Evolutionary conservation across 2,329 filamentous ascomycete genomes (phyloP), one percentile per base, ranked within the genome.

Genomic region (Microthyrium microscopicum): DNA sequence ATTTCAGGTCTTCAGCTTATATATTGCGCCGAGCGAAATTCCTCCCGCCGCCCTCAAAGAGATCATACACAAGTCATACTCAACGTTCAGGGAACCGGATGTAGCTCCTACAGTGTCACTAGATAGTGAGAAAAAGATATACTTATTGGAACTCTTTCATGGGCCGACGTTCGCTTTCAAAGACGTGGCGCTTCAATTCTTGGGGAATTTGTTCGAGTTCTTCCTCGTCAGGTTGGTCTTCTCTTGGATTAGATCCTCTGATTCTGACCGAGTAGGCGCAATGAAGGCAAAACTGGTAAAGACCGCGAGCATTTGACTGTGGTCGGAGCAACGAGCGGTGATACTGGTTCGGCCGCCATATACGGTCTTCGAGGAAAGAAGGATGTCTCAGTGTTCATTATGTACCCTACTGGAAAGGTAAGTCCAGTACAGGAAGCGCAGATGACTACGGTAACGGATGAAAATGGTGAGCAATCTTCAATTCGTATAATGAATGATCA

Each of bases 151-250:
- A 57, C 69, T 98, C 27, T 98, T 95, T 66, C 87, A 95, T 53
- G 89, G 89, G 1, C 89, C 85, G 4, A 95, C 78, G 1, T 94
- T 84, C 52, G 79, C 87, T 2, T 95, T 95, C 64, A 93, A 39
- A 33, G 36, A 39, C 31, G 80, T 85, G 33, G 85, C 85, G 12
- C 63, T 95, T 40, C 87, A 95, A 47, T 89, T 94, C 50, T 61
- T 98, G 2, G 89, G 89, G n/a, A 95, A 98, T 49, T 64, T 98
- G 3, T 95, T 91, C 44, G 81, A 91, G 55, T 89, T 87, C 54
- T 85, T 89, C 54, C 62, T 89, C 9, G 68, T 76, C 4, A 64
- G 80, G 44, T 73, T 70, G 54, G 89, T 89, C 44, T 61, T 93
- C 43, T 85, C 82, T 0, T 81, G 92, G 3, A 73, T 93, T 36